A percentile compares a stretch with the other conserved stretches of the same genome.
Conservation (phyloP, 805 yeast genomes). For the Scheffersomyces ergatensis region DNA sequence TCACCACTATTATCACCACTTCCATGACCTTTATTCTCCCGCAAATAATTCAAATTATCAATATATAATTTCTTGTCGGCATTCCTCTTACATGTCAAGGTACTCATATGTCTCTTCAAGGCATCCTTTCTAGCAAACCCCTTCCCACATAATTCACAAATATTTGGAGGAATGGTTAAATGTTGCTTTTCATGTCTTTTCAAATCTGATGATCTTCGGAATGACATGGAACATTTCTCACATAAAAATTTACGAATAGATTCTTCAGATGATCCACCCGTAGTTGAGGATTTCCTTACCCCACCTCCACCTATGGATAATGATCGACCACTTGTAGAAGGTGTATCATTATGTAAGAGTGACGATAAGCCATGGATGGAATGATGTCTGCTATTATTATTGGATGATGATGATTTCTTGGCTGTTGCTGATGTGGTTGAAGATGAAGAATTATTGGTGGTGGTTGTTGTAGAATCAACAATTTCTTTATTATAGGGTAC, state of each 20-base stretch:
- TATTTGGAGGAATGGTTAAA: constrained; percentile 66
- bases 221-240: constrained; percentile 57
- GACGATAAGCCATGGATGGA: background rate
- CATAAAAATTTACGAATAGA: constrained; percentile 49
- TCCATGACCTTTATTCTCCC: constrained; percentile 6
- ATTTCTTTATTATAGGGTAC: background rate
- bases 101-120: constrained; percentile 69
- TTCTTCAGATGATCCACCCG: background rate
- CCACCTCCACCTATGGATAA: background rate
- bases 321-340: background rate
- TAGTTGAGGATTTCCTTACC: background rate
- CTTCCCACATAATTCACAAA: constrained; percentile 73
- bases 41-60: constrained; percentile 28
- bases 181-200: constrained; percentile 78
- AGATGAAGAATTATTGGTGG: constrained; percentile 3
- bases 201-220: constrained; percentile 66
- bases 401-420: background rate
- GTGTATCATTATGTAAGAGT: background rate
- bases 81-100: constrained; percentile 72
- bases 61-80: constrained; percentile 48
- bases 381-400: background rate
- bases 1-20: background rate
- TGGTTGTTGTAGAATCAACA: background rate
- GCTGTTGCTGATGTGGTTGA: background rate
- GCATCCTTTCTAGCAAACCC: constrained; percentile 87